A percentile compares a stretch with the other conserved stretches of the same genome.
phyloP scores from a whole-genome alignment of 305 asterid genomes.

The Fraxinus baroniana region DNA sequence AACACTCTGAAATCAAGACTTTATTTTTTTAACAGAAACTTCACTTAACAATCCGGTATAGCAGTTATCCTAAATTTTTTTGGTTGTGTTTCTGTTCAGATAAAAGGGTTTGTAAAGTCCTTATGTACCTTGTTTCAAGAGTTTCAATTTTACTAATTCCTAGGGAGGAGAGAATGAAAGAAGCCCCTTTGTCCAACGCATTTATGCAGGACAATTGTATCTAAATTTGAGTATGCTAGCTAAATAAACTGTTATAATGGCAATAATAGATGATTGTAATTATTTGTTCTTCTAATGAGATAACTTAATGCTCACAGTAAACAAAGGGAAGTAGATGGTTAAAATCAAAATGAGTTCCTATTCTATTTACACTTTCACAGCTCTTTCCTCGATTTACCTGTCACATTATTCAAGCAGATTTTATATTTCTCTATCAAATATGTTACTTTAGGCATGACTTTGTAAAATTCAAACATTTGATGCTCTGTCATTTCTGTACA shows the following conservation, averaged over 20 bases:
- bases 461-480: not conserved
- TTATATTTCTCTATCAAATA: not conserved
- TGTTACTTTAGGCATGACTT: not conserved
- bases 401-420: not conserved
- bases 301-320: not conserved
- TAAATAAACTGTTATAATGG: not conserved
- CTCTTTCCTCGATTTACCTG: not conserved
- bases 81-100: not conserved
- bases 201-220: not conserved
- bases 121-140: not conserved
- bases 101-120: not conserved
- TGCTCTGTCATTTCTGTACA: not conserved
- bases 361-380: not conserved
- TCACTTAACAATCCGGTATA: not conserved
- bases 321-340: not conserved
- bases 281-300: not conserved
- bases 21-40: not conserved
- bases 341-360: not conserved
- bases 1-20: not conserved
- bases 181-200: not conserved
- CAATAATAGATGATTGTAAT: not conserved
- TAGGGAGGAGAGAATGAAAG: not conserved
- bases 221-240: not conserved
- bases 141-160: not conserved
- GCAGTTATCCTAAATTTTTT: not conserved